Conservation (phyloP, 1,284 basidiomycete genomes). For the Calocybe gambosa region DNA sequence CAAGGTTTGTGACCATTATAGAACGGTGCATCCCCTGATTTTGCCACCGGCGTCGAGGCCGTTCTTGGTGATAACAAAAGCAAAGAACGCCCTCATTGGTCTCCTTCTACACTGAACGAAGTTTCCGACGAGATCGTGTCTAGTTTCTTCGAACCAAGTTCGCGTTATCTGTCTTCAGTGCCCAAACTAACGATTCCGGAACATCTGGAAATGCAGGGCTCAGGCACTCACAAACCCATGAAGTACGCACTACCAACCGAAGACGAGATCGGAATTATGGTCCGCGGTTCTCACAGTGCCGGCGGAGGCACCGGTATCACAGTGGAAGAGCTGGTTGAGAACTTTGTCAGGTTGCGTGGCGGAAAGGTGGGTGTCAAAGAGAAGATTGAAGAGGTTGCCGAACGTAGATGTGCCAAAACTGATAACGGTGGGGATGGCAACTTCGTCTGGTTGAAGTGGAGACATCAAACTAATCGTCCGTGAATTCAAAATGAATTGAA, state of each 20-base stretch:
- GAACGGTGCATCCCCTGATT: slow-evolving; percentile 77
- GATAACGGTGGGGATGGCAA: slow-evolving; percentile 50
- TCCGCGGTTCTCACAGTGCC: slow-evolving; percentile 49
- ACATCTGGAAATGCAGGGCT: slow-evolving; percentile 18
- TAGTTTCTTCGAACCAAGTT: slow-evolving; percentile 54
- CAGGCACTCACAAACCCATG: slow-evolving; percentile 35
- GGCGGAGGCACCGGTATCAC: slow-evolving; percentile 56
- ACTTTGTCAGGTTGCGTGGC: slow-evolving; percentile 41
- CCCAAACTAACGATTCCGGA: slow-evolving; percentile 47
- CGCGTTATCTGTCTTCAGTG: slow-evolving; percentile 38
- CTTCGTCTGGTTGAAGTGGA: slow-evolving; percentile 57
- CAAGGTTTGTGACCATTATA: slow-evolving; percentile 25
- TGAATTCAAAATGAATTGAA: slow-evolving; percentile 6
- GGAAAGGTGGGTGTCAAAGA: slow-evolving; percentile 68
- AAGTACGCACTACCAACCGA: slow-evolving; percentile 65
- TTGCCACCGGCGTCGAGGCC: slow-evolving; percentile 72
- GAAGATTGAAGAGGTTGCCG: slow-evolving; percentile 69
- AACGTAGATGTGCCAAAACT: slow-evolving; percentile 52
- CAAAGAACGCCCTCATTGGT: slow-evolving; percentile 56
- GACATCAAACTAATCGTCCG: slow-evolving; percentile 26
- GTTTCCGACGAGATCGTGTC: slow-evolving; percentile 51
- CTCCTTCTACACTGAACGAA: slow-evolving; percentile 52
- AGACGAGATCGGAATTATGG: slow-evolving; percentile 54
- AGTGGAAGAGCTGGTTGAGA: slow-evolving; percentile 53
- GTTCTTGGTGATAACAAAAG: slow-evolving; percentile 61